Evolutionary conservation across 179 eudicot genomes (phyloP), one percentile per base, ranked within the genome.

Genomic region (Amaranthus tricolor): DNA sequence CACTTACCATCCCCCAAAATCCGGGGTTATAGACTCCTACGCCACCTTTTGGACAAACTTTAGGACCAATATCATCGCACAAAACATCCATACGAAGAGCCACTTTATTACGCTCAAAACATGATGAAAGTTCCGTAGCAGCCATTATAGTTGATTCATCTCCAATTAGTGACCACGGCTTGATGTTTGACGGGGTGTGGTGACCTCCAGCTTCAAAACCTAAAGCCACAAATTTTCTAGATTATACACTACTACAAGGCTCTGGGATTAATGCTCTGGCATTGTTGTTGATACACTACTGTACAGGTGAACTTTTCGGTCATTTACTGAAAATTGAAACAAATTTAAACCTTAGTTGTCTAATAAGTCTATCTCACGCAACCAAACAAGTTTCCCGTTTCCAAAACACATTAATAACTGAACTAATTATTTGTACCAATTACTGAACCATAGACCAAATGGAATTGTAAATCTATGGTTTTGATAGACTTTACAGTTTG

Each of bases 11-110:
- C 71, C 96, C 98, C 97, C 98, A 94, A 68, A 82, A 94, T 79
- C 98, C 98, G 51, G 97, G 98, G 75, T 94, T 94, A 74, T 88
- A 92, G 62, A 94, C 80, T 72, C 97, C 97, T 45, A 94, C 98
- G 71, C 98, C 98, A 31, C 90, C 96, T 80, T 73, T 77, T 15
- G 96, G 96, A 88, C 98, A 94, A 17, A 62, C 44, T 16, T 74
- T 83, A 58, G 75, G 68, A 76, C 91, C 89, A 48, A 71, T 68
- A 59, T 48, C 68, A 71, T 80, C 94, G 84, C 98, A 94, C 73
- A 87, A 79, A 64, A 90, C 94, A 75, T 92, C 94, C 96, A 94
- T 86, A 43, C 83, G 82, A 62, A 94, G 88, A 57, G 98, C 97
- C 77, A 94, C 81, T 80, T 94, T 89, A 81, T 94, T 94, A 59